These are phyloP conservation scores for Tolypocladium sp. DNA, from an alignment of 2,329 filamentous ascomycete species.

Conservation along the genomic window DNA sequence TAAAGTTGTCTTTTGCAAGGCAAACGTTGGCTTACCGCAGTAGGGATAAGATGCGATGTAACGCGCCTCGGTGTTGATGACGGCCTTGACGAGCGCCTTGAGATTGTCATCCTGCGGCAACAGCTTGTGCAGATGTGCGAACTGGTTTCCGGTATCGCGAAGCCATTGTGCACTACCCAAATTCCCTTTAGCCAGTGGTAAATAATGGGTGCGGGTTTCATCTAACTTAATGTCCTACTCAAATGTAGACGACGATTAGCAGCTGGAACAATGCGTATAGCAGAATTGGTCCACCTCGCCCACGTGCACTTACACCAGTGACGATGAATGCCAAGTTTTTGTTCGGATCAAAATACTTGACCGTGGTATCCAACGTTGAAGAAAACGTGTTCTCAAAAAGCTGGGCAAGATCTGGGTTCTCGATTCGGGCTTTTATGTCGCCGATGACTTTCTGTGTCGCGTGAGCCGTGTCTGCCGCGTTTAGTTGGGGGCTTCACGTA, in stretches of 20 bases:
- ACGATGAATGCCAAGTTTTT: slow-evolving; percentile 67
- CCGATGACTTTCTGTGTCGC: slow-evolving; percentile 13
- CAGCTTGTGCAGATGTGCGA: slow-evolving; percentile 58
- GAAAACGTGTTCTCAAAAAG: slow-evolving; percentile 80
- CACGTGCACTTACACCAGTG: slow-evolving; percentile 80
- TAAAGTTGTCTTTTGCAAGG: too few species aligned
- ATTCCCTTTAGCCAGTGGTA: not conserved
- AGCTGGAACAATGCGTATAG: too few species aligned
- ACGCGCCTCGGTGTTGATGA: slow-evolving; percentile 62
- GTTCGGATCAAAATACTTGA: slow-evolving; percentile 63
- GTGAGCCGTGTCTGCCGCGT: not conserved
- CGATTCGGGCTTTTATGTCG: slow-evolving; percentile 28
- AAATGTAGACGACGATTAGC: not conserved
- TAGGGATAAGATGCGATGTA: slow-evolving; percentile 65
- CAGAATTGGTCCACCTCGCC: slow-evolving; percentile 35
- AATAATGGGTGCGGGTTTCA: not conserved
- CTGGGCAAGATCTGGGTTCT: slow-evolving; percentile 58
- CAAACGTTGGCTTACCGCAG: slow-evolving; percentile 35
- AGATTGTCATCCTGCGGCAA: slow-evolving; percentile 48
- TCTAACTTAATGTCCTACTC: slow-evolving; percentile 15
- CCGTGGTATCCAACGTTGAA: slow-evolving; percentile 74
- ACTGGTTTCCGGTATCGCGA: slow-evolving; percentile 70
- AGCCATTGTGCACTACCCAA: slow-evolving; percentile 50
- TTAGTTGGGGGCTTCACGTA: not conserved
- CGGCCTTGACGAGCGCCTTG: slow-evolving; percentile 58